A percentile compares a stretch with the other conserved stretches of the same genome.
These are phyloP conservation scores for Myochromella boudieri DNA, from an alignment of 768 basidiomycete genomes.

Conservation along the genomic window DNA sequence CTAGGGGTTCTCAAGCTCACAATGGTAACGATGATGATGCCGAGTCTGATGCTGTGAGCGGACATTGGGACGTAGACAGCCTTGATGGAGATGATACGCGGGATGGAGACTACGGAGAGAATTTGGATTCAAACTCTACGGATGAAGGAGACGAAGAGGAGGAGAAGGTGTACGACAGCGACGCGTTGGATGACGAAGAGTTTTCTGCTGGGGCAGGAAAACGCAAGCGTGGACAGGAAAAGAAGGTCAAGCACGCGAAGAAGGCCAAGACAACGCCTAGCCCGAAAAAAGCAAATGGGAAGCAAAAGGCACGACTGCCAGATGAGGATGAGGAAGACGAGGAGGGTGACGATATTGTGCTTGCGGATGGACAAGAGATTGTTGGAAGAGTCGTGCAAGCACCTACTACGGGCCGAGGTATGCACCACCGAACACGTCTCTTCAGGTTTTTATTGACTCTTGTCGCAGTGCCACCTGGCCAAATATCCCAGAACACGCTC, in stretches of 20 bases:
- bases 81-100: too few relatives aligned
- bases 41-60: too few relatives aligned
- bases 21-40: too few relatives aligned
- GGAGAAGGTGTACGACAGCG: conserved; percentile 24
- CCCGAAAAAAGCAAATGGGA: conserved; percentile 23
- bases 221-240: conserved; percentile 16
- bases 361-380: conserved; percentile 66
- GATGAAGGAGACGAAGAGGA: conserved; percentile 13
- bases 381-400: conserved; percentile 80
- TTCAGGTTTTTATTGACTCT: not conserved
- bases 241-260: conserved; percentile 24
- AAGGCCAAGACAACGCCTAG: conserved; percentile 21
- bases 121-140: too few relatives aligned
- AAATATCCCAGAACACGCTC: conserved; percentile 83
- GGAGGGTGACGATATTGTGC: conserved; percentile 40
- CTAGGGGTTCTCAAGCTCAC: too few relatives aligned
- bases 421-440: conserved; percentile 13
- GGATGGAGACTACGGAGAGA: too few relatives aligned
- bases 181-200: conserved; percentile 34
- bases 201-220: conserved; percentile 18
- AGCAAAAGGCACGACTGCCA: conserved; percentile 25
- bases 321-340: conserved; percentile 33
- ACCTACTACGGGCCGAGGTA: conserved; percentile 80
- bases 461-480: conserved; percentile 72
- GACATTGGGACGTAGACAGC: too few relatives aligned